Evolutionary conservation across 257 asterid genomes (phyloP), one percentile per base, ranked within the genome.

Genomic region (Coffea eugenioides): DNA sequence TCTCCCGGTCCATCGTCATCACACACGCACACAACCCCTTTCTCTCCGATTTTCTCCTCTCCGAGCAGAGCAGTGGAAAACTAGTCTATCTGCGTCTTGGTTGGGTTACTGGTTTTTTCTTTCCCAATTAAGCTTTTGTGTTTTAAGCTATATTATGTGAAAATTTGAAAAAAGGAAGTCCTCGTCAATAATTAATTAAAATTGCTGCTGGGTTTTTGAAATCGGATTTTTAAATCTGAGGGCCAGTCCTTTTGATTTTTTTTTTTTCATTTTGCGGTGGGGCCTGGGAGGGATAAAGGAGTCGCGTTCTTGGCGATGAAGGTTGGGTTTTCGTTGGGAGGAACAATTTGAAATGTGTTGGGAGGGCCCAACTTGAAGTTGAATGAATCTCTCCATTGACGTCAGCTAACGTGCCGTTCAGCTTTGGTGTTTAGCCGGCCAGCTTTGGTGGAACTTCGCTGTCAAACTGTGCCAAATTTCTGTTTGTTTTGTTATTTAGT

Each of bases 1-100:
- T 96, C 85, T 96, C 99, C 69, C 98, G 88, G 88, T 96, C 99
- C 99, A 96, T 96, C 93, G 97, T 91, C 98, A 92, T 94, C 82
- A 88, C 87, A 84, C 74, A 34, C 67, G 62, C 39, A 5, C 52
- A 51, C 75, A 31, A 36, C 52, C 39, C 31, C 1, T 15, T 59
- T 78, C 62, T 69, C 74, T 31, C 83, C 21, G 78, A 75, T 81
- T 81, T 69, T 65, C 80, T 76, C 34, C 48, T 77, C 49, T 36
- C 2, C 21, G 34, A 12, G 75, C 21, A 25, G 59, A 12, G 75
- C 21, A 25, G 69, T 36, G 68, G 51, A 41, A 36, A 56, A 64
- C 16, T 31, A 25, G 66, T 36, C 41, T 39, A 39, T 66, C 71
- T 11, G 77, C 13, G 43, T 39, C 43, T 39, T 39, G 77, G 62